Base-by-base conservation (phyloP, 768 basidiomycete genomes). In the Neoboletus brunneissimus region DNA sequence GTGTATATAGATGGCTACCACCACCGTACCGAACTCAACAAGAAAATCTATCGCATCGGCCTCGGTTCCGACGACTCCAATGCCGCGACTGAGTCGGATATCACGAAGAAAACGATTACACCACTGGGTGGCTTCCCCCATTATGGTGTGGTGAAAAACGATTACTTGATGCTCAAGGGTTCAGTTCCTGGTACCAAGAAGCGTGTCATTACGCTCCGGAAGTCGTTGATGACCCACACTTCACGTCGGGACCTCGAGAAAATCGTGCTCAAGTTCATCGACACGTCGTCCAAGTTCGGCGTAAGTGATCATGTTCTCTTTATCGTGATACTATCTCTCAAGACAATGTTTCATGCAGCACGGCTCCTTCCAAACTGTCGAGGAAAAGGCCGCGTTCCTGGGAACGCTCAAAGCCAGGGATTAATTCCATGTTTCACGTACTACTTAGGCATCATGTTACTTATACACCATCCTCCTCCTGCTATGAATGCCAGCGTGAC, bases 121-220 rank as follows among this genome's bases (percentile, higher is more conserved):
- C 97, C 97, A 51, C 84, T 98, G 86, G 97, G 97, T 80, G 97
- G 96, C 72, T 99, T 96, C 88, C 94, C 94, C 56, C 94, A 97
- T 73, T 98, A 98, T 75, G 95, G 96, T 84, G 83, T 97, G 70
- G 89, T 98, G 79, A 95, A 91, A 84, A 96, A 97, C 81, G 97
- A 98, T 75, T 99, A 88, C 83, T 77, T 99, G 68, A 86, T 99
- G 76, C 81, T 98, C 76, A 98, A 98, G 82, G 96, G 96, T 60
- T 94, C 87, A 51, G 82, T 94, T 62, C 91, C 93, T 57, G 97
- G 96, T 66, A 94, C 92, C 73, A 94, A 92, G 83, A 98, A 98
- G 83, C 92, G 97, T 79, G 88, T 98, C 65, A 83, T 98, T 72
- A 98, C 95, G 58, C 86, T 99, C 74, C 91, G 97, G 73, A 97